Conservation (phyloP, 441 rosid genomes). For the Erysimum cheiri region DNA sequence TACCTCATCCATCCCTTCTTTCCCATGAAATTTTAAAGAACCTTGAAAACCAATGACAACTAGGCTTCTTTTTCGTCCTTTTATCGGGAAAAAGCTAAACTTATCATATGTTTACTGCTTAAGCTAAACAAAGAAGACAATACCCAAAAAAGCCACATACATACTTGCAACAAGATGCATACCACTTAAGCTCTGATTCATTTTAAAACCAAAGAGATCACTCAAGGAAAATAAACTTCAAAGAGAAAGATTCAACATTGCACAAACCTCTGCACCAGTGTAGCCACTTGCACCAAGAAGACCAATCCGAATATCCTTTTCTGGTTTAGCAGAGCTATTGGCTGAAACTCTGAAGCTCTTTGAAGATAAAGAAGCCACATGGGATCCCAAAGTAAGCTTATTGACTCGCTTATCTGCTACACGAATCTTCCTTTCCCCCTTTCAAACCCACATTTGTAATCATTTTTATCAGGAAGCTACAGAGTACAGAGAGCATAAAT, state of each 20-base stretch:
- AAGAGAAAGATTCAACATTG: neutral
- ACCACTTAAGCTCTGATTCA: slow-evolving; percentile 5
- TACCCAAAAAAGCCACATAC: slow-evolving; percentile 15
- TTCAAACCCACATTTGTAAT: too few relatives aligned
- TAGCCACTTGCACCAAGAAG: slow-evolving; percentile 98
- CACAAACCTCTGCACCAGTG: slow-evolving; percentile 94
- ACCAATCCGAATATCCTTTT: slow-evolving; percentile 68
- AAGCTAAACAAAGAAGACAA: neutral
- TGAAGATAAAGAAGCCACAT: slow-evolving; percentile 44
- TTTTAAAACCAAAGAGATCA: slow-evolving; percentile 7
- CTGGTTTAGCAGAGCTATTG: slow-evolving; percentile 39
- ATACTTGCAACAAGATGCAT: slow-evolving; percentile 27
- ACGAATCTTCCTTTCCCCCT: slow-evolving; percentile 53
- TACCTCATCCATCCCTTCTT: neutral
- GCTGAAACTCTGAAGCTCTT: slow-evolving; percentile 50
- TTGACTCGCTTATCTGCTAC: slow-evolving; percentile 44
- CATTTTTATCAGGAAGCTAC: too few relatives aligned
- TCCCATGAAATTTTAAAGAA: neutral
- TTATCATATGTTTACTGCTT: neutral
- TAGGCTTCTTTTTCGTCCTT: neutral
- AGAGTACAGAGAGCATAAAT: too few relatives aligned
- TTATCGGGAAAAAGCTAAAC: neutral
- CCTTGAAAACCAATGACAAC: neutral
- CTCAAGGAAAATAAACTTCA: neutral
- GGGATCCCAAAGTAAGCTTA: slow-evolving; percentile 47